Evolutionary conservation across 2,329 filamentous ascomycete species (phyloP), one percentile per base, ranked within the genome.

Genomic region (Neocucurbitaria cava): DNA sequence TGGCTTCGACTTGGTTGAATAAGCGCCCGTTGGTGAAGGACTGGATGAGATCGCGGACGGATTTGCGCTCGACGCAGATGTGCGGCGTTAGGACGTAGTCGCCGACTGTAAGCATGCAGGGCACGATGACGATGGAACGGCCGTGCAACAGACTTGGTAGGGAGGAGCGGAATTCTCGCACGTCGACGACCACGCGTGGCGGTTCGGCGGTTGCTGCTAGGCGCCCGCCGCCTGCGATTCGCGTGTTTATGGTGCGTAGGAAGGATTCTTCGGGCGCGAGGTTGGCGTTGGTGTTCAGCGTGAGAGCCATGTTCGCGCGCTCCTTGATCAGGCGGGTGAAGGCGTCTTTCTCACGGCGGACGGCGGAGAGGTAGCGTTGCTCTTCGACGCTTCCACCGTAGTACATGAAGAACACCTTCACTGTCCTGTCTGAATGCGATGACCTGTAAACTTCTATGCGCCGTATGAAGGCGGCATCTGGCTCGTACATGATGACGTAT

Each of bases 401-500:
- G 78, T 96, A 98, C 81, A 98, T 87, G 74, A 98, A 98, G 78
- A 97, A 99, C 0, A 96, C 93, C 39, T 92, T 86, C 38, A 98
- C 91, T 67, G 91, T 92, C 31, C 92, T 84, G 72, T 94, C 91
- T 53, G 88, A 90, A 77, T 99, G 95, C 9, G 93, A 97, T 47
- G 92, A 96, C 35, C 95, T 88, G 77, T 98, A 99, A 1, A 98
- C 93, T 73, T 99, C 95, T 18, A 99, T 89, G 33, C 94, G 85
- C 13, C 95, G 87, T 68, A 98, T 96, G 74, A 99, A 99, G 3
- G 94, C 88, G 3, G 94, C 87, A 62, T 98, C 92, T 1, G 95
- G 94, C 73, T 98, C 95, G 76, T 97, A 99, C 95, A 99, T 98
- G 78, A 99, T 90, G 54, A 99, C 92, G 75, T 97, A 97, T 56